phyloP scores from a whole-genome alignment of 441 rosid genomes.

The Kokia cookei region DNA sequence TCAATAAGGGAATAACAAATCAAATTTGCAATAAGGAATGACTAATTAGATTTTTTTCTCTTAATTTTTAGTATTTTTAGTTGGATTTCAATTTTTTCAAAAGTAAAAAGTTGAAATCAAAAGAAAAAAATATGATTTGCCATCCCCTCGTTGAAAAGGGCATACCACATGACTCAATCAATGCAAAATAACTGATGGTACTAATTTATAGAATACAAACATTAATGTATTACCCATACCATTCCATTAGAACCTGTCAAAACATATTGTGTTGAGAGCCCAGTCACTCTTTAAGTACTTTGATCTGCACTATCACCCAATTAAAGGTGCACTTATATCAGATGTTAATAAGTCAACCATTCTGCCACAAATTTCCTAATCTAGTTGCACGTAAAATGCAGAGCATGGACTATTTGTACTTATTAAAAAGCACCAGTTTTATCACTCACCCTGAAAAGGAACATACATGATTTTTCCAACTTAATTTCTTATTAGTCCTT shows the following conservation, averaged over 20 bases:
- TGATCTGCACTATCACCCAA: slow-evolving; percentile 49
- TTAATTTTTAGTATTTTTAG: too few relatives aligned
- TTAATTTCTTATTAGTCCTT: not conserved
- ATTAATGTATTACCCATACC: slow-evolving; percentile 9
- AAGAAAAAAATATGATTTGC: too few relatives aligned
- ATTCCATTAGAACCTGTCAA: slow-evolving; percentile 53
- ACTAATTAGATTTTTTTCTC: too few relatives aligned
- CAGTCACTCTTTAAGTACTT: slow-evolving; percentile 59
- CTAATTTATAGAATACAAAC: not conserved
- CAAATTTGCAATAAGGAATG: too few relatives aligned
- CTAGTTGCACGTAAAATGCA: not conserved
- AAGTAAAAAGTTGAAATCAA: too few relatives aligned
- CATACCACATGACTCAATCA: not conserved
- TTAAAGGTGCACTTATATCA: not conserved
- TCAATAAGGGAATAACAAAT: too few relatives aligned
- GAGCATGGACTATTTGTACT: not conserved
- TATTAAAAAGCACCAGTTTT: not conserved
- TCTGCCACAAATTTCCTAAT: not conserved
- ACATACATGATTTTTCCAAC: not conserved
- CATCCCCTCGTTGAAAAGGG: too few relatives aligned
- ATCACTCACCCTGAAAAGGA: not conserved
- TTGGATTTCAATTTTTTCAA: too few relatives aligned
- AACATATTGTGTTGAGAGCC: slow-evolving; percentile 67
- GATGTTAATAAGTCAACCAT: not conserved
- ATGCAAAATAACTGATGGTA: not conserved